Evolutionary conservation across 345 rosid species (phyloP), one percentile per base, ranked within the genome.

Genomic region (Sisymbrium irio): DNA sequence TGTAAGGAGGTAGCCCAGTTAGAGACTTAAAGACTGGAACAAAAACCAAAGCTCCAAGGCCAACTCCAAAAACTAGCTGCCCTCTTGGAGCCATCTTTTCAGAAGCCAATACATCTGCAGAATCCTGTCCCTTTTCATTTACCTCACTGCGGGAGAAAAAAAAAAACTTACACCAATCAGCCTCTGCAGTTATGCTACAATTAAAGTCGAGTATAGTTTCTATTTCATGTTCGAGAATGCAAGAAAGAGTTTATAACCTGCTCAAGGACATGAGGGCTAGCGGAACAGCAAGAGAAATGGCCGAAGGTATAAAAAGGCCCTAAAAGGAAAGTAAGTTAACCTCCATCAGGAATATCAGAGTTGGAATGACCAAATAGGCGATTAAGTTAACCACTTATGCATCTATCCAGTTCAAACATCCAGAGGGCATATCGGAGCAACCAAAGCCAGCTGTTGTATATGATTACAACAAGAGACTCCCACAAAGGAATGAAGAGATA

Each of bases 31-130:
- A 93, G 58, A 93, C 87, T 4, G 98, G 97, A 80, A 93, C 97
- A 83, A 89, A 93, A 35, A 91, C 63, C 73, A 93, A 77, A 63
- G 98, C 98, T 36, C 98, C 98, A 37, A 93, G 35, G 58, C 96
- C 98, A 68, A 89, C 92, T 40, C 87, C 64, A 65, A 93, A 88
- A 51, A 93, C 98, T 62, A 93, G 90, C 79, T 82, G 74, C 62
- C 97, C 98, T 77, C 97, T 83, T 44, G 98, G 97, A 80, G 97
- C 98, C 88, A 93, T 86, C 72, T 88, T 87, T 73, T 93, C 98
- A 61, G 94, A 77, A 41, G 97, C 85, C 89, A 93, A 65, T 59
- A 89, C 82, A 82, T 83, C 69, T 53, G 82, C 51, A 37, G 85
- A 25, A 54, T 85, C 89, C 59, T 83, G 91, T 77, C 87, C 94